Evolutionary conservation across 2,329 filamentous ascomycete species (phyloP).

Genomic region (Ceratocystiopsis brevicomis): DNA sequence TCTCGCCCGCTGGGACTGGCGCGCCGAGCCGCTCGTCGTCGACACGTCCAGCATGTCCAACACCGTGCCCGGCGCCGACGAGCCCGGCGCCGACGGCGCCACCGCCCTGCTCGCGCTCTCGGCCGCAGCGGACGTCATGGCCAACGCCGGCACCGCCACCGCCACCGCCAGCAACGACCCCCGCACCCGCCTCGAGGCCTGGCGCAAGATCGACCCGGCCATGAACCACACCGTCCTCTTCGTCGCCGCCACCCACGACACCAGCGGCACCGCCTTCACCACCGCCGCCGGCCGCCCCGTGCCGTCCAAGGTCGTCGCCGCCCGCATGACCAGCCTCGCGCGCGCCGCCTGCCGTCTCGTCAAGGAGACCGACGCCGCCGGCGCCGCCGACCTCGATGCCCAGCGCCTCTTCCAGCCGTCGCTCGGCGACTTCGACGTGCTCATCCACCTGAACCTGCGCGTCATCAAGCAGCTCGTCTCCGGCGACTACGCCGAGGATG

Average conservation of each 20-base stretch:
- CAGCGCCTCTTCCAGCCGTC: slow-evolving; percentile 52
- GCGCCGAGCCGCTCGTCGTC: slow-evolving; percentile 59
- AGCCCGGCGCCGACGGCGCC: slow-evolving; percentile 13
- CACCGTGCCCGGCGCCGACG: slow-evolving; percentile 36
- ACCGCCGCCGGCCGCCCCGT: slow-evolving; percentile 19
- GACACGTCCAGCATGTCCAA: slow-evolving; percentile 40
- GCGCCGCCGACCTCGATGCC: slow-evolving; percentile 26
- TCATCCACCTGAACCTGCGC: slow-evolving; percentile 50
- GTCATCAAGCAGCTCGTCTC: slow-evolving; percentile 24
- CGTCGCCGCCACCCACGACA: slow-evolving; percentile 60
- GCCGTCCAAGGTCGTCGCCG: slow-evolving; percentile 67
- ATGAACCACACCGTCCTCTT: slow-evolving; percentile 74
- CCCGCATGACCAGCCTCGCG: slow-evolving; percentile 65
- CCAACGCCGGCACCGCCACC: not conserved
- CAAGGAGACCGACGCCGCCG: slow-evolving; percentile 22
- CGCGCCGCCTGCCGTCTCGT: slow-evolving; percentile 52
- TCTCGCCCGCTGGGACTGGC: slow-evolving; percentile 84
- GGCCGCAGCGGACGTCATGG: not conserved
- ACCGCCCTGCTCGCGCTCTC: too few relatives aligned
- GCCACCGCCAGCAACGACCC: slow-evolving; percentile 12
- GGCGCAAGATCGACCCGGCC: slow-evolving; percentile 71
- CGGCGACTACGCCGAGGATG: slow-evolving; percentile 14
- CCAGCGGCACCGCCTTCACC: slow-evolving; percentile 64
- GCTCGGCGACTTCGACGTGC: slow-evolving; percentile 64
- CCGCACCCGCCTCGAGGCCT: slow-evolving; percentile 53